phyloP scores from a whole-genome alignment of 805 yeast genomes.

The Cyberlindnera xishuangbannaensis region DNA sequence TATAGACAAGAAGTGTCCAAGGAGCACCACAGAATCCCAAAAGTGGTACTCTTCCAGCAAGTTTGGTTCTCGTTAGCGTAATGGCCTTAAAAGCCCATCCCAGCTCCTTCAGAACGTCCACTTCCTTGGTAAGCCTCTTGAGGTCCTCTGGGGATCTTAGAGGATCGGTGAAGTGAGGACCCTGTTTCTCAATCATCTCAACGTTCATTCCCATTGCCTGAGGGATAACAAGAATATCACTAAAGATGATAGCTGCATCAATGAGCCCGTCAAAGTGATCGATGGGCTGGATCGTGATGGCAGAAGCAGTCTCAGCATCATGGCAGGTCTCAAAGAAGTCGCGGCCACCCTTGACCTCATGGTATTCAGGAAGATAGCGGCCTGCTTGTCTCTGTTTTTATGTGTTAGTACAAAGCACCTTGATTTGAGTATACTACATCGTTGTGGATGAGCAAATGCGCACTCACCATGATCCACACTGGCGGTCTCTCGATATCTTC shows the following conservation, averaged over 20 bases:
- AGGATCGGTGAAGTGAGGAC: conserved; percentile 90
- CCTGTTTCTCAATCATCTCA: conserved; percentile 88
- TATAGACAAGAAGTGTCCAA: conserved; percentile 93
- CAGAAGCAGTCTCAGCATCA: conserved; percentile 90
- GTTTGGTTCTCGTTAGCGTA: conserved; percentile 78
- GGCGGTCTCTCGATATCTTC: conserved; percentile 96
- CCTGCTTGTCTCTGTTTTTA: conserved; percentile 79
- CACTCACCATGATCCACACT: conserved; percentile 78
- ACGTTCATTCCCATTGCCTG: conserved; percentile 98
- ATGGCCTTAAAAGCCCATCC: conserved; percentile 97
- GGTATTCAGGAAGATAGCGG: conserved; percentile 85
- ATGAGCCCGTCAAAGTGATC: conserved; percentile 82
- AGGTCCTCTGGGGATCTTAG: conserved; percentile 70
- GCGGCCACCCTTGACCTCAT: conserved; percentile 73
- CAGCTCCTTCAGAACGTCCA: conserved; percentile 69
- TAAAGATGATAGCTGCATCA: conserved; percentile 96
- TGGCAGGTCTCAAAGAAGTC: conserved; percentile 96
- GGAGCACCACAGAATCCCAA: conserved; percentile 98
- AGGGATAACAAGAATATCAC: conserved; percentile 92
- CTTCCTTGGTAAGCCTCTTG: conserved; percentile 48
- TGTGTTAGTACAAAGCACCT: conserved; percentile 15
- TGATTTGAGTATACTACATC: too few species aligned
- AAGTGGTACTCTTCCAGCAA: conserved; percentile 87
- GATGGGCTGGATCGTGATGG: conserved; percentile 92
- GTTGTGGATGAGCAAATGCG: background rate